phyloP scores from a whole-genome alignment of 2,329 filamentous ascomycete species.

The Aspergillus terreus region DNA sequence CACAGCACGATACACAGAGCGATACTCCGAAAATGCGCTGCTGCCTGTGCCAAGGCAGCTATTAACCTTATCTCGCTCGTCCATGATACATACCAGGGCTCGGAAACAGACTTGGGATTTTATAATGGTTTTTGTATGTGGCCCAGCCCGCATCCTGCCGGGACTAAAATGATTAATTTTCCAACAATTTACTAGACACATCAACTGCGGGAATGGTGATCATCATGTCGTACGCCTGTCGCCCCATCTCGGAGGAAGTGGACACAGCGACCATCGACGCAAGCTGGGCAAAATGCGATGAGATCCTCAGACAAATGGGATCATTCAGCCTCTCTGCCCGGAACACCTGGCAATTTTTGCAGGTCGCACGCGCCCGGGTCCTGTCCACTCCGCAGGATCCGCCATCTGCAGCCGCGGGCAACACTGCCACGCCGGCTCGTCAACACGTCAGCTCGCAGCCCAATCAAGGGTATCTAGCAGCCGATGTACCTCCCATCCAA shows the following conservation, averaged over 20 bases:
- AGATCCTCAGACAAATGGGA: conserved; percentile 25
- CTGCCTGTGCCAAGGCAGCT: conserved; percentile 27
- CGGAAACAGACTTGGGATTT: conserved; percentile 34
- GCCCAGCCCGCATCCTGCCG: background rate
- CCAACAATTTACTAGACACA: conserved; percentile 19
- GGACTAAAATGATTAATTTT: background rate
- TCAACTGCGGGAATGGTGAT: conserved; percentile 30
- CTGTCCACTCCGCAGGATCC: background rate
- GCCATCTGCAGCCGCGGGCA: background rate
- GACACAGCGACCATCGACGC: conserved; percentile 15
- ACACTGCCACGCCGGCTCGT: background rate
- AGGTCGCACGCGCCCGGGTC: conserved; percentile 10
- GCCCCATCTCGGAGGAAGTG: conserved; percentile 18
- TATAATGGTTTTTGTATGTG: conserved; percentile 39
- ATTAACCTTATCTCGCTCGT: conserved; percentile 29
- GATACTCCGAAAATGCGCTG: conserved; percentile 27
- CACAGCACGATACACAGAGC: conserved; percentile 20
- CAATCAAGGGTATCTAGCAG: background rate
- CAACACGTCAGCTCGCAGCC: background rate
- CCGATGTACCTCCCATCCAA: background rate
- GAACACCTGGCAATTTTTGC: conserved; percentile 28
- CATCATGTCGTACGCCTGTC: conserved; percentile 27
- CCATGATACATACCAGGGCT: conserved; percentile 24
- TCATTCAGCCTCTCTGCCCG: conserved; percentile 26
- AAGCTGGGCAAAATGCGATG: conserved; percentile 26